Evolutionary conservation across 345 rosid species (phyloP), one percentile per base, ranked within the genome.

Genomic region (Carallia brachiata): DNA sequence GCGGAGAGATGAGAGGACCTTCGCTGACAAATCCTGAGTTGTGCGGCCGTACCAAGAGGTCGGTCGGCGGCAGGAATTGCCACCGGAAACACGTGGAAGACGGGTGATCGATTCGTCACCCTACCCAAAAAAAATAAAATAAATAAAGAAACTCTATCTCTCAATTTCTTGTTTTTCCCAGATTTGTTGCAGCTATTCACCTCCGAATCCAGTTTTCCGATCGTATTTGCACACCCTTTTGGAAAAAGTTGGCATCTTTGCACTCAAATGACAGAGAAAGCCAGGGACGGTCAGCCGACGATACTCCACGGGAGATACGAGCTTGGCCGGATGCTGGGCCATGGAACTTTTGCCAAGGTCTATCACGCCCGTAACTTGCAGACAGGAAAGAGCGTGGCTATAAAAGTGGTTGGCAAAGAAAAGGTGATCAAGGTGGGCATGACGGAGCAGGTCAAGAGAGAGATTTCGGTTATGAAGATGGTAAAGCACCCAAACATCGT

Each of bases 11-110:
- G 87, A 69, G 78, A 48, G 79, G 71, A 7, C 57, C 62, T 27
- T 65, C 62, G 79, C 54, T 72, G 7, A 54, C 63, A 1, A 63
- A 61, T 55, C 30, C 71, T 70, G 78, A 75, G 58, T 68, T 47
- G 32, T 78, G 67, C 34, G 58, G 50, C 69, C 81, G 87, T 50
- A 73, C 79, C 68, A 70, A 79, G 71, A 73, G 86, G 77, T 79
- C 85, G 40, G 73, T 80, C 71, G 94, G 90, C 91, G 96, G 90
- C 88, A 72, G 98, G 62, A 93, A 81, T 65, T 87, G 97, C 80
- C 97, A 93, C 87, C 89, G 97, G 68, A 91, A 94, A 79, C 90
- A 94, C 90, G 97, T 94, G 56, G 98, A 91, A 67, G 97, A 91
- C 95, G 97, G 97, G 90, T 91, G 97, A 91, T 84, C 81, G 52